A percentile compares a stretch with the other conserved stretches of the same genome.
Conservation (phyloP, 208 protist species). For the Wallacemonas collosoma region DNA sequence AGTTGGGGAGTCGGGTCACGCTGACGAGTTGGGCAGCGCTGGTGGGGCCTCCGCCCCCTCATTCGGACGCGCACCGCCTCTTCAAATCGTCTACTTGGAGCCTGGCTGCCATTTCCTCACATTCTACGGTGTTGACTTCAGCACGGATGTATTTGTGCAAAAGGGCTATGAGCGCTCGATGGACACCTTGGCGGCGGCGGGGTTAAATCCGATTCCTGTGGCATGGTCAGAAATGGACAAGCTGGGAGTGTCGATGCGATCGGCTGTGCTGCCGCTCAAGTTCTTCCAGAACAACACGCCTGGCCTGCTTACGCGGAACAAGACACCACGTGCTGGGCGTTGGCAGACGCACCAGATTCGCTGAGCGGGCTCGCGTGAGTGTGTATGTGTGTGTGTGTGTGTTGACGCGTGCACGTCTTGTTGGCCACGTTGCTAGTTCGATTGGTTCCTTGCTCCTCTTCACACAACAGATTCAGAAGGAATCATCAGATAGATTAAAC, state of each 20-base stretch:
- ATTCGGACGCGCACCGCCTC: not conserved
- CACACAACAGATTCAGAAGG: constrained; percentile 6
- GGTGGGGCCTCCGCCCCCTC: constrained; percentile 14
- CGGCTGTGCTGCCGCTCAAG: constrained; percentile 81
- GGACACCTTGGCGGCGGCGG: constrained; percentile 84
- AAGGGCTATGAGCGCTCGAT: constrained; percentile 90
- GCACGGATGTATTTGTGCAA: constrained; percentile 87
- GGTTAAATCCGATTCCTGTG: constrained; percentile 90
- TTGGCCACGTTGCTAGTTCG: not conserved
- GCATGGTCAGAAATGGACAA: constrained; percentile 94
- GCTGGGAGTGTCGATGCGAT: constrained; percentile 89
- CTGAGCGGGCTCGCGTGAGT: constrained; percentile 5
- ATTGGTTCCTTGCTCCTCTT: constrained; percentile 6
- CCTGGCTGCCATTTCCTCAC: constrained; percentile 92
- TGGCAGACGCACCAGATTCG: constrained; percentile 76
- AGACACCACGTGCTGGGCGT: constrained; percentile 42
- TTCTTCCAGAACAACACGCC: constrained; percentile 70
- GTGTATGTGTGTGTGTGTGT: constrained; percentile 4
- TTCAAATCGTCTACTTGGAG: constrained; percentile 82
- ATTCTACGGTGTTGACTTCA: constrained; percentile 86
- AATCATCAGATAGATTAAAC: not conserved
- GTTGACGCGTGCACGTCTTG: not conserved
- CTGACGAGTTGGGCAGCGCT: no score
- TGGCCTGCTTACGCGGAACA: constrained; percentile 59
- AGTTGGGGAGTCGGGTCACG: no score